Evolutionary conservation across 2,329 filamentous ascomycete species (phyloP).

Genomic region (Parafenestella ontariensis): DNA sequence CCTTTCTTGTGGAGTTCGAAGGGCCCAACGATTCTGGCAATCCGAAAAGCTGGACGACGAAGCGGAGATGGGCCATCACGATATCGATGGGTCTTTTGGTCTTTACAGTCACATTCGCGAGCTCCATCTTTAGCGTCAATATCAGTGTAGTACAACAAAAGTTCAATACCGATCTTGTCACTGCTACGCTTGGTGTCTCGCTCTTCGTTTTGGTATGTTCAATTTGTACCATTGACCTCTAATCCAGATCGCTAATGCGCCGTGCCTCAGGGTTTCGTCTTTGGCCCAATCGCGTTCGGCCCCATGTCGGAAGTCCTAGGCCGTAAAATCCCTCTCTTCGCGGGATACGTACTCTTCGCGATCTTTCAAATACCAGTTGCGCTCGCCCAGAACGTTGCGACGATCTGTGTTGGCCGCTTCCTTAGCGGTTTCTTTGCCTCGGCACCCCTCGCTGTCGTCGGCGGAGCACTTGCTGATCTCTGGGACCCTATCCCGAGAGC

Average conservation of each 20-base stretch:
- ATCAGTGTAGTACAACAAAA: conserved; percentile 60
- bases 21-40: conserved; percentile 73
- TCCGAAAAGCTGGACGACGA: conserved; percentile 72
- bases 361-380: conserved; percentile 51
- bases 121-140: conserved; percentile 66
- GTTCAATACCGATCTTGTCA: conserved; percentile 55
- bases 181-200: conserved; percentile 58
- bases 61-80: conserved; percentile 73
- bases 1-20: conserved; percentile 72
- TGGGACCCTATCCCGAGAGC: conserved; percentile 47
- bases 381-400: conserved; percentile 57
- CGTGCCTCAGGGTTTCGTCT: conserved; percentile 56
- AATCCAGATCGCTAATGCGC: neutral
- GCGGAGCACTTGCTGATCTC: conserved; percentile 45
- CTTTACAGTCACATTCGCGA: conserved; percentile 56
- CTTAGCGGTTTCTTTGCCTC: conserved; percentile 61
- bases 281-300: conserved; percentile 53
- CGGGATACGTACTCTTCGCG: conserved; percentile 45
- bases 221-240: neutral
- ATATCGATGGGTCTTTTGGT: conserved; percentile 63
- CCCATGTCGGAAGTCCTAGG: conserved; percentile 62
- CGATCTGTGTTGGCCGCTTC: conserved; percentile 60
- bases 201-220: conserved; percentile 52
- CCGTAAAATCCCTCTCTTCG: conserved; percentile 45
- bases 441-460: conserved; percentile 44